Evolutionary conservation across 176 grass and related monocot species (phyloP).

Genomic region (Paspalum notatum): DNA sequence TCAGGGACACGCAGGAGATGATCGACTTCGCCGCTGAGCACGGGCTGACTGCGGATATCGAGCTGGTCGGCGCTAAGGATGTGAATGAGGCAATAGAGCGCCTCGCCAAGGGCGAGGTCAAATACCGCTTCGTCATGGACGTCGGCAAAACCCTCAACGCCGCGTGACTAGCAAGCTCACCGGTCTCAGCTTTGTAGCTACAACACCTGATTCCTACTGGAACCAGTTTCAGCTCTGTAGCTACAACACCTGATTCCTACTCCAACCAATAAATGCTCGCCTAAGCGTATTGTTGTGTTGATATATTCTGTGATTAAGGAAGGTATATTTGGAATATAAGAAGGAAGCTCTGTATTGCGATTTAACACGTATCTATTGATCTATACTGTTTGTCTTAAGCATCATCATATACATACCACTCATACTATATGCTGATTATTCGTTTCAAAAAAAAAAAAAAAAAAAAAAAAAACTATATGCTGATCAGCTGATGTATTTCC

Average conservation of each 20-base stretch:
- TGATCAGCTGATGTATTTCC: slow-evolving; percentile 84
- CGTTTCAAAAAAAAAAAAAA: too few species aligned
- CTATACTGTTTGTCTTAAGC: background rate
- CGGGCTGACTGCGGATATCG: slow-evolving; percentile 43
- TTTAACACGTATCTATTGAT: background rate
- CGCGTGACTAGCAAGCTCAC: slow-evolving; percentile 25
- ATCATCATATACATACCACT: background rate
- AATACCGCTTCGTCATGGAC: slow-evolving; percentile 79
- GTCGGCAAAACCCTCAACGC: slow-evolving; percentile 50
- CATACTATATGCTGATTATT: too few species aligned
- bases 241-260: background rate
- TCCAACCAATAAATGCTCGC: slow-evolving; percentile 11
- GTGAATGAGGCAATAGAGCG: slow-evolving; percentile 56
- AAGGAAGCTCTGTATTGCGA: background rate
- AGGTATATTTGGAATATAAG: slow-evolving; percentile 27
- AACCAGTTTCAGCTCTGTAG: slow-evolving; percentile 31
- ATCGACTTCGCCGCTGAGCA: slow-evolving; percentile 57
- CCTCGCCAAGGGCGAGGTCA: slow-evolving; percentile 58
- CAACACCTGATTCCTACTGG: background rate
- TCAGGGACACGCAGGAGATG: slow-evolving; percentile 71
- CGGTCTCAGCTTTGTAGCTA: slow-evolving; percentile 31
- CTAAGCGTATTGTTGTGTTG: background rate
- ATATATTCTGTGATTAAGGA: slow-evolving; percentile 8
- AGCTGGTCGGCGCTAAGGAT: slow-evolving; percentile 40
- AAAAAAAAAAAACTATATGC: too few species aligned